These are phyloP conservation scores for Chrysophaeum taylorii DNA, from an alignment of 352 stramenopile species.

Conservation along the genomic window DNA sequence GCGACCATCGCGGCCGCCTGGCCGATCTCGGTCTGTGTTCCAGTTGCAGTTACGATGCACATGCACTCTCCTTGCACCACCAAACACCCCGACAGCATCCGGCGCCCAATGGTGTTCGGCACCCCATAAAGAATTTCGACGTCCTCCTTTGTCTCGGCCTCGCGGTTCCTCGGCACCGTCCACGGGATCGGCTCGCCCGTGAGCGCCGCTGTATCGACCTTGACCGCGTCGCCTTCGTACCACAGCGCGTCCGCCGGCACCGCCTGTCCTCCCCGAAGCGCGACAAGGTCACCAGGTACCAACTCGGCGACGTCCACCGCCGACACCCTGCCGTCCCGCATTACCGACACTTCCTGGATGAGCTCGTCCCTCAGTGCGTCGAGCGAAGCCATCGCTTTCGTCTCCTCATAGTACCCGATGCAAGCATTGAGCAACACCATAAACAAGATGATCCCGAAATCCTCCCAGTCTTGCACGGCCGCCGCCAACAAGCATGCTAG, in stretches of 20 bases:
- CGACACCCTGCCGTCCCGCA: constrained; percentile 70
- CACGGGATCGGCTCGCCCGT: constrained; percentile 84
- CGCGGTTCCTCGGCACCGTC: constrained; percentile 54
- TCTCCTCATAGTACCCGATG: constrained; percentile 41
- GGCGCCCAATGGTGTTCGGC: constrained; percentile 64
- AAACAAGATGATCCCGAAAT: constrained; percentile 39
- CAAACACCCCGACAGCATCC: constrained; percentile 38
- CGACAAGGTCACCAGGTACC: constrained; percentile 60
- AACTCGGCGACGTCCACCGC: constrained; percentile 68
- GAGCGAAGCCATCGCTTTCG: constrained; percentile 63
- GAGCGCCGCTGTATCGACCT: constrained; percentile 79
- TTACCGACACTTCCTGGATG: constrained; percentile 62
- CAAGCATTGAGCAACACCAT: constrained; percentile 39
- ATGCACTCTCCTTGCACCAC: constrained; percentile 44
- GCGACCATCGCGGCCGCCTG: constrained; percentile 37
- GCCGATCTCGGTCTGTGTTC: constrained; percentile 58
- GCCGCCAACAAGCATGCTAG: constrained; percentile 67
- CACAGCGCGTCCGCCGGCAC: constrained; percentile 77
- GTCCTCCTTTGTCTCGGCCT: constrained; percentile 76
- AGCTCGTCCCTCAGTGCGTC: constrained; percentile 63
- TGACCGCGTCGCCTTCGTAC: constrained; percentile 47
- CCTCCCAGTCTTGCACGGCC: constrained; percentile 33
- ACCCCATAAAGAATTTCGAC: constrained; percentile 67
- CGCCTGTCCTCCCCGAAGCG: constrained; percentile 56
- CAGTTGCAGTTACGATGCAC: no score